phyloP scores from a whole-genome alignment of 441 rosid genomes.

The Syzygium malaccense region DNA sequence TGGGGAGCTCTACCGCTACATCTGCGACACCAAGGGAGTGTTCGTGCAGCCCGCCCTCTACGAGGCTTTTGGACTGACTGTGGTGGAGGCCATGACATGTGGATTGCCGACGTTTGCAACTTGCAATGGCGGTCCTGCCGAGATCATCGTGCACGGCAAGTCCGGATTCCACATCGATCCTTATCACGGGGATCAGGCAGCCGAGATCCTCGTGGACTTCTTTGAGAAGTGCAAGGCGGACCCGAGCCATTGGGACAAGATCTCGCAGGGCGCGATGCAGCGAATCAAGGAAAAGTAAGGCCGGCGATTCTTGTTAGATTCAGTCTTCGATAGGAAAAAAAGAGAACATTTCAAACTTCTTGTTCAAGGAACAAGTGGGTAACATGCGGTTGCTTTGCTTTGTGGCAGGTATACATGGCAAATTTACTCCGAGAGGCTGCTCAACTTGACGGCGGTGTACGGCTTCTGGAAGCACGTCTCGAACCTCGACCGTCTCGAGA shows the following conservation, averaged over 20 bases:
- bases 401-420: constrained; percentile 76
- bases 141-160: constrained; percentile 77
- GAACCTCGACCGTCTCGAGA: constrained; percentile 86
- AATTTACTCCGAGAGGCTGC: constrained; percentile 80
- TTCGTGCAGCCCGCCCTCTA: constrained; percentile 91
- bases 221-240: constrained; percentile 67
- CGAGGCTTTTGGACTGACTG: constrained; percentile 91
- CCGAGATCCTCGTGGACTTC: constrained; percentile 61
- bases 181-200: constrained; percentile 88
- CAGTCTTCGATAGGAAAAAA: not conserved
- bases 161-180: constrained; percentile 94
- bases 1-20: constrained; percentile 81
- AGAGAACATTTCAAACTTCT: not conserved
- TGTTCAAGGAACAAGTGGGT: not conserved
- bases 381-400: not conserved
- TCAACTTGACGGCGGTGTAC: constrained; percentile 84
- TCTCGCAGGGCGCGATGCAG: constrained; percentile 70
- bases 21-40: constrained; percentile 79
- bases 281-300: constrained; percentile 80
- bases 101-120: constrained; percentile 94
- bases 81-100: constrained; percentile 94
- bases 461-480: constrained; percentile 98
- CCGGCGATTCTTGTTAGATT: not conserved
- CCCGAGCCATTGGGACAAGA: constrained; percentile 60
- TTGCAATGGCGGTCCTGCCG: constrained; percentile 93